These are phyloP conservation scores for Cutaneotrichosporon arboriforme DNA, from an alignment of 1,284 basidiomycete species.

Conservation along the genomic window DNA sequence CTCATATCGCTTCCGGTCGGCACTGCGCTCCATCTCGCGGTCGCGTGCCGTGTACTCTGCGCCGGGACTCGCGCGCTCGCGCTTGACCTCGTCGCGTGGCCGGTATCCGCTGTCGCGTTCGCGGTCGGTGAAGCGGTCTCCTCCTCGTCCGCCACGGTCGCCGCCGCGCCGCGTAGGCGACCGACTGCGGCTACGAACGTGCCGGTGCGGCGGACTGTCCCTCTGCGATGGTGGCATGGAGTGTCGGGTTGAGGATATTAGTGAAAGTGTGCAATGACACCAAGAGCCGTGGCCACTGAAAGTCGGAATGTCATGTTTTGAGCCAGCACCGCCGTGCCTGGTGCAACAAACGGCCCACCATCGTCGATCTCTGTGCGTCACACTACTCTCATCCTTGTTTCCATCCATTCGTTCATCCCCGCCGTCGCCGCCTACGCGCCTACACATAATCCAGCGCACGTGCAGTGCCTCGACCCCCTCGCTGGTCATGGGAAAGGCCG, in stretches of 20 bases:
- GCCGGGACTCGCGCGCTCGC: conserved; percentile 9
- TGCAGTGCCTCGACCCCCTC: no score
- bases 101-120: conserved; percentile 7
- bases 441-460: no score
- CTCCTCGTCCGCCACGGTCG: background rate
- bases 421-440: no score
- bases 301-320: background rate
- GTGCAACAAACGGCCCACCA: background rate
- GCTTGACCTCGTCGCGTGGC: conserved; percentile 4
- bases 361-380: background rate
- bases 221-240: conserved; percentile 3
- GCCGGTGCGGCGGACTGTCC: conserved; percentile 14
- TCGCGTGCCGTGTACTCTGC: conserved; percentile 19
- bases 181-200: conserved; percentile 3
- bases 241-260: no score
- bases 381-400: no score
- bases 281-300: background rate
- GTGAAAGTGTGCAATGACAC: no score
- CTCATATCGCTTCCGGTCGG: conserved; percentile 39
- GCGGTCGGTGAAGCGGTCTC: background rate
- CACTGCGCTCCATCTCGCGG: conserved; percentile 36
- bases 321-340: no score
- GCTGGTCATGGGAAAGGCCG: background rate
- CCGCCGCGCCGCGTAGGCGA: conserved; percentile 10
- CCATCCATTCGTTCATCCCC: no score